Evolutionary conservation across 768 basidiomycete genomes (phyloP), one percentile per base, ranked within the genome.

Genomic region (Brasilioporus rufonigricans): DNA sequence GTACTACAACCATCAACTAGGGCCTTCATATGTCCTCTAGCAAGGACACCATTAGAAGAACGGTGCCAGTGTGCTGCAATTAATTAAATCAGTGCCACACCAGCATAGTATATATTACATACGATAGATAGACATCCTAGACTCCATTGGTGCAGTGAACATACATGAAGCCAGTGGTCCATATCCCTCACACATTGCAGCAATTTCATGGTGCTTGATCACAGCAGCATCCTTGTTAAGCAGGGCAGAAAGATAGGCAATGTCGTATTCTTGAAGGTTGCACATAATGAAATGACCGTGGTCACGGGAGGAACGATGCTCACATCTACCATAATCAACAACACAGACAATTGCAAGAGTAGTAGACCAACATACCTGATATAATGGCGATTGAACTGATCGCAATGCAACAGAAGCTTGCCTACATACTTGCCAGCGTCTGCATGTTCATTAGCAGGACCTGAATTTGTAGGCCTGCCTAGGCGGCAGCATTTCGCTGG

Each of bases 211-310:
- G 4, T 26, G 9, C 10, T 13, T 3, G 14, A 51, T 35, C 31
- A 2, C 4, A 1, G 1, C 24, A 1, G 18, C 1, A 13, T 56
- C 45, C 11, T 52, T 29, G 4, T 35, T 8, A 9, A 56, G 21
- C 13, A 56, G 45, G 2, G 33, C 50, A 2, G 1, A 7, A 1
- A 56, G 31, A 12, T 56, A 56, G 3, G 40, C 16, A 5, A 35
- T 23, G 14, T 56, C 32, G 7, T 51, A 56, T 31, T 56, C 55
- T 33, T 56, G 55, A 3, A 56, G 21, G 16, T 56, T 46, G 8
- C 26, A 5, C 50, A 56, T 5, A 19, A 56, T 36, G 2, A 56
- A 44, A 27, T 56, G 55, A 2, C 39, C 31, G 21, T 5, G 18
- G 6, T 19, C 10, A 52, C 10, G n/a, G 1, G 9, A 16, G 7